Percentiles rank a stretch among this genome's conserved stretches.
Evolutionary conservation across 139 green algal species (phyloP).

Genomic region (Dunaliella sp.): DNA sequence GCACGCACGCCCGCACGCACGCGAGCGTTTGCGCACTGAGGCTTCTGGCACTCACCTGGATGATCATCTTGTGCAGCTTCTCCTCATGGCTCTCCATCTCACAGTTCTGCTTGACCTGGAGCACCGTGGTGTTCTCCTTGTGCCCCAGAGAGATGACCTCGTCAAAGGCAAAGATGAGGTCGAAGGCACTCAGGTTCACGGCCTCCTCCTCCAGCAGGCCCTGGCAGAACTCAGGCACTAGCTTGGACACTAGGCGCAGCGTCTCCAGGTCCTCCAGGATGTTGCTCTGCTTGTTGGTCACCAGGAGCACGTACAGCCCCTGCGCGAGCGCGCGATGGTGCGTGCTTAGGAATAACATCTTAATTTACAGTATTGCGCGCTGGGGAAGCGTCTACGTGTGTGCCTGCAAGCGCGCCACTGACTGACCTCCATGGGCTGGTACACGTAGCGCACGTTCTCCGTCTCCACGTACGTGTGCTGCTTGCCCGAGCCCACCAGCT

Average conservation of each 20-base stretch:
- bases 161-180: constrained; percentile 99
- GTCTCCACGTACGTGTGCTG: constrained; percentile 99
- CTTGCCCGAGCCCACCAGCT: constrained; percentile 92
- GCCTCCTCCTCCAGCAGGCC: constrained; percentile 81
- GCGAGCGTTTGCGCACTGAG: too few relatives aligned
- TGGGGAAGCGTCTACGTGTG: background rate
- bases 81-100: constrained; percentile 99
- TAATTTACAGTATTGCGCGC: background rate
- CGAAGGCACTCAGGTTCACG: constrained; percentile 80
- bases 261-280: constrained; percentile 99
- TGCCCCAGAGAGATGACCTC: constrained; percentile 94
- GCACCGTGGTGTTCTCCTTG: constrained; percentile 88
- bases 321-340: constrained; percentile 31
- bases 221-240: constrained; percentile 84
- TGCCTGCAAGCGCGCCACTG: too few relatives aligned
- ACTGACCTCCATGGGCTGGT: constrained; percentile 94
- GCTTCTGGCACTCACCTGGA: constrained; percentile 57
- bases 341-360: background rate
- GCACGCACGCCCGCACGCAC: too few relatives aligned
- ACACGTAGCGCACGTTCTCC: constrained; percentile 98
- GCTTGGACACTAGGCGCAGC: constrained; percentile 92
- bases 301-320: constrained; percentile 93
- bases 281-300: constrained; percentile 98
- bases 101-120: constrained; percentile 90
- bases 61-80: constrained; percentile 99